These are phyloP conservation scores for Baorangia bicolor DNA, from an alignment of 768 basidiomycete species.

Conservation along the genomic window DNA sequence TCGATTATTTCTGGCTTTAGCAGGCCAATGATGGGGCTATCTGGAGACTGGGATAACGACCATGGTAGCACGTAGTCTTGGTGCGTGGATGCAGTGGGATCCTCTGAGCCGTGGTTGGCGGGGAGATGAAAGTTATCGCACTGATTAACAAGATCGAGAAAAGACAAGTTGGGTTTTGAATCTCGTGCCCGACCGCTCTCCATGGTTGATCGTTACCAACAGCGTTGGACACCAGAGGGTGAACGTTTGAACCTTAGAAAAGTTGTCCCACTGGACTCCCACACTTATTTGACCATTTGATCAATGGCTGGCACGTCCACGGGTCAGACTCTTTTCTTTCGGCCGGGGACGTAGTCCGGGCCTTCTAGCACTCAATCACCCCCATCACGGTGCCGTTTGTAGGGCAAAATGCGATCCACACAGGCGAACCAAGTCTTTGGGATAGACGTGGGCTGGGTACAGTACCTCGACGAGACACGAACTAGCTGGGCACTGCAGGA, in stretches of 20 bases:
- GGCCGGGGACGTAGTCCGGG: too few relatives aligned
- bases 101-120: conserved; percentile 22
- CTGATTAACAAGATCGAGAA: conserved; percentile 61
- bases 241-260: background rate
- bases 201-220: background rate
- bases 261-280: background rate
- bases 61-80: conserved; percentile 54
- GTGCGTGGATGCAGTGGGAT: conserved; percentile 30
- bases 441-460: too few relatives aligned
- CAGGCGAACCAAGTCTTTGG: too few relatives aligned
- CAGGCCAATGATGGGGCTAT: conserved; percentile 60
- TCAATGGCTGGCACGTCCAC: background rate
- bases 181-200: background rate
- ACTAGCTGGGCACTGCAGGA: too few relatives aligned
- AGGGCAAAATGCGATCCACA: too few relatives aligned
- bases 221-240: background rate
- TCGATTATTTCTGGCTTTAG: conserved; percentile 57
- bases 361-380: too few relatives aligned
- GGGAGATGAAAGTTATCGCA: conserved; percentile 69
- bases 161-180: conserved; percentile 31
- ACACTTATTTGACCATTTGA: background rate
- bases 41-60: conserved; percentile 48
- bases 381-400: too few relatives aligned
- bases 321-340: background rate
- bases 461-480: too few relatives aligned